Conservation (phyloP, 2,329 filamentous ascomycete genomes). For the Penicillium polonicum region DNA sequence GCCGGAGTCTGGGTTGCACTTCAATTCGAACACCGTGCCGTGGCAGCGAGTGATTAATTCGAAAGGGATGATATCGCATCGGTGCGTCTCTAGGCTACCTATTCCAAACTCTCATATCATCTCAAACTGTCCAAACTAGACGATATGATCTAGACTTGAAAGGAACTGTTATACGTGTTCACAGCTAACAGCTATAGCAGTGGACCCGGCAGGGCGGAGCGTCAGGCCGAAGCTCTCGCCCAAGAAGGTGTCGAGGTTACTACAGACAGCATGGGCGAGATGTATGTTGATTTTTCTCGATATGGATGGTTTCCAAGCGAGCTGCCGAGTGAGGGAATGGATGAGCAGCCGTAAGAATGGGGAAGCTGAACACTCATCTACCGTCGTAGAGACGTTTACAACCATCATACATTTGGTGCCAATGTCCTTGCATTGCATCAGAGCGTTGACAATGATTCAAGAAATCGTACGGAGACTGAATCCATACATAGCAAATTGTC, state of each 20-base stretch:
- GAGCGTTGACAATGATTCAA: not conserved
- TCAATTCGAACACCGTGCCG: slow-evolving; percentile 76
- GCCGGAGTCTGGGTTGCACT: slow-evolving; percentile 50
- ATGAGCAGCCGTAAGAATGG: slow-evolving; percentile 7
- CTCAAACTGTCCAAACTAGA: not conserved
- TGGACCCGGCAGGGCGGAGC: slow-evolving; percentile 43
- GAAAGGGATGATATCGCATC: slow-evolving; percentile 79
- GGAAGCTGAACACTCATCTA: slow-evolving; percentile 7
- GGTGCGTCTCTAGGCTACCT: slow-evolving; percentile 51
- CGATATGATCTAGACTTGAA: not conserved
- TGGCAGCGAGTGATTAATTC: slow-evolving; percentile 94
- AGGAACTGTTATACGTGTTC: not conserved
- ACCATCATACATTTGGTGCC: no score
- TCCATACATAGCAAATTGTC: not conserved
- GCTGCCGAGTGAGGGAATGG: slow-evolving; percentile 48
- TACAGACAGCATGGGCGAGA: slow-evolving; percentile 45
- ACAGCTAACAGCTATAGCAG: slow-evolving; percentile 23
- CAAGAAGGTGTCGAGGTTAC: slow-evolving; percentile 45
- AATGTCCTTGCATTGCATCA: not conserved
- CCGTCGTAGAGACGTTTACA: not conserved
- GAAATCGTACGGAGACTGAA: not conserved
- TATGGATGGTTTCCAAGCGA: slow-evolving; percentile 53
- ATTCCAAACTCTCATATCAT: not conserved
- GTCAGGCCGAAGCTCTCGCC: slow-evolving; percentile 44
- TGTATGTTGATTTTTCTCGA: slow-evolving; percentile 41